Base-by-base conservation (phyloP, 306 rosid genomes). In the Spatholobus suberectus region DNA sequence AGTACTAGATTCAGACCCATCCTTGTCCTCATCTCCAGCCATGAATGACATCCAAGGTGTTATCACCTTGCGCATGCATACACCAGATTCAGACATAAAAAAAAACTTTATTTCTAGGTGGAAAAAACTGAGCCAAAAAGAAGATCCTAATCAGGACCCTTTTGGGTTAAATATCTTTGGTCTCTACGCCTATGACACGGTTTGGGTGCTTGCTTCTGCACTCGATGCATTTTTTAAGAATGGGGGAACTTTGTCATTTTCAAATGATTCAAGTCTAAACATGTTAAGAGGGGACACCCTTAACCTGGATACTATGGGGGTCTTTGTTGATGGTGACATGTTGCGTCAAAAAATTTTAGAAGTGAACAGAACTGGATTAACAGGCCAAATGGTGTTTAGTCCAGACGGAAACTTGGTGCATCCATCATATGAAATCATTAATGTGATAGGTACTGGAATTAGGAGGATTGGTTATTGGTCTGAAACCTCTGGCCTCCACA, bases 381-480 rank as follows among this genome's bases (percentile, higher is more conserved):
- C 95, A 26, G 98, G 98, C 29, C 84, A 46, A 29, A 47, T 92
- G 38, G 52, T 40, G 84, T 92, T 86, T 75, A 84, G 81, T 26
- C 24, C 84, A 1, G 88, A 87, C 12, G 85, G 89, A 77, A 41
- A 94, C 54, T 70, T 88, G 15, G 55, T 87, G 81, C 62, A 46
- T 43, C 94, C 97, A 24, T 89, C 95, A 2, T 94, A 75, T 55
- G 98, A 94, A 78, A 70, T 94, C 57, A 84, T 94, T 81, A 94
- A 94, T 86, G 93, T 92, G 51, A 85, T 92, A 61, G 95, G 91
- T 15, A 81, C 89, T 1, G 97, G 92, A 55, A 35, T 59, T 21
- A 85, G 92, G 80, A 89, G 72, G 80, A 80, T 94, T 77, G 98
- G 98, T n/a, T 91, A 87, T 83, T 94, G 98, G 98, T 88, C 91